Evolutionary conservation across 2,329 filamentous ascomycete species (phyloP).

Genomic region (Capronia coronata): DNA sequence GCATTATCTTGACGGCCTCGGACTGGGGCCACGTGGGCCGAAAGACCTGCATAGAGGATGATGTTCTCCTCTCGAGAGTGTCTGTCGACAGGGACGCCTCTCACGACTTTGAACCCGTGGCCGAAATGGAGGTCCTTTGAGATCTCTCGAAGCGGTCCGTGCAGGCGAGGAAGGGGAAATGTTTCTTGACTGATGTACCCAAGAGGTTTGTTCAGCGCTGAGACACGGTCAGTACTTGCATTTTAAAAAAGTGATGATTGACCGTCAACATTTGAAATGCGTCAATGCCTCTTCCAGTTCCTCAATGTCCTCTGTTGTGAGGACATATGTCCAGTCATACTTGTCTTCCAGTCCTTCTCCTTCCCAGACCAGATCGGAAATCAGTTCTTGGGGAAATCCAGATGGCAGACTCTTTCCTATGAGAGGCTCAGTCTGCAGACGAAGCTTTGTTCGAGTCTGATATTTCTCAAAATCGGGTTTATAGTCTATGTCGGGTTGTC

Average conservation of each 20-base stretch:
- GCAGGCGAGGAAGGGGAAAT: conserved; percentile 39
- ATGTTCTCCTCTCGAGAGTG: conserved; percentile 37
- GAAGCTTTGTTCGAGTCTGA: conserved; percentile 24
- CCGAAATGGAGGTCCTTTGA: conserved; percentile 37
- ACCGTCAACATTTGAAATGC: conserved; percentile 38
- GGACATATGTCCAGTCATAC: conserved; percentile 39
- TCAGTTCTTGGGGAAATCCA: conserved; percentile 39
- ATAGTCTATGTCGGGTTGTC: conserved; percentile 33
- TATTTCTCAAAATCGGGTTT: conserved; percentile 30
- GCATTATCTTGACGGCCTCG: conserved; percentile 41
- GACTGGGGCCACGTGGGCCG: conserved; percentile 37
- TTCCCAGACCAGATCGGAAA: conserved; percentile 45
- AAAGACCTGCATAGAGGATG: conserved; percentile 41
- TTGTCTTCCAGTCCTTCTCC: conserved; percentile 35
- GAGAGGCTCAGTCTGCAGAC: conserved; percentile 27
- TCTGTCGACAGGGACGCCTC: conserved; percentile 36
- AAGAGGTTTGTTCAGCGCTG: conserved; percentile 31
- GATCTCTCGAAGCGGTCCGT: conserved; percentile 31
- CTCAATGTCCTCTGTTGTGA: conserved; percentile 36
- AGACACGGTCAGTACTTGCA: background rate
- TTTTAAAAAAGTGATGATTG: background rate
- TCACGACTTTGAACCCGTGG: conserved; percentile 41
- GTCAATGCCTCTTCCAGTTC: conserved; percentile 41
- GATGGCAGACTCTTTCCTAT: conserved; percentile 32
- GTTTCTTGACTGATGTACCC: conserved; percentile 42